Conservation (phyloP, 257 asterid species). For the Rehmannia glutinosa region DNA sequence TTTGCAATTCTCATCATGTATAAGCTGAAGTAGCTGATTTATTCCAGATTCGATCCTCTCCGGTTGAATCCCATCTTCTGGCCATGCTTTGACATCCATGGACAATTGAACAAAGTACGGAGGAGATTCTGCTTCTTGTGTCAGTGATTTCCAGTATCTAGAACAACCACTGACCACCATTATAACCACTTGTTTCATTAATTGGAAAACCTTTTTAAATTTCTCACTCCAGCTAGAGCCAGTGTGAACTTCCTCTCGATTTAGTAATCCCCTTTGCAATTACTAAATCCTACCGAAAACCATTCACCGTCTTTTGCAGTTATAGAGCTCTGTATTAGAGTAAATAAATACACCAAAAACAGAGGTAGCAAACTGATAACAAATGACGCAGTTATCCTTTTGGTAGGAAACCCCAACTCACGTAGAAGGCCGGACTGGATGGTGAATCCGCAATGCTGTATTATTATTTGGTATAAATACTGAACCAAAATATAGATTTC, state of each 20-base stretch:
- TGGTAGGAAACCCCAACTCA: conserved; percentile 80
- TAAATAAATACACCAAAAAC: conserved; percentile 82
- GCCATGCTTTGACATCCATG: conserved; percentile 86
- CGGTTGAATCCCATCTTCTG: conserved; percentile 98
- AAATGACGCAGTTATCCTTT: conserved; percentile 73
- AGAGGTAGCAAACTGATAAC: conserved; percentile 85
- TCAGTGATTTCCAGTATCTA: conserved; percentile 95
- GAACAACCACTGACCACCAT: conserved; percentile 51
- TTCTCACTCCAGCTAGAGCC: conserved; percentile 62
- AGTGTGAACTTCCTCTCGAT: conserved; percentile 28
- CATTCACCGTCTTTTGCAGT: conserved; percentile 98
- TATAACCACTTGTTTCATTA: conserved; percentile 34
- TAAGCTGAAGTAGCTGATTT: conserved; percentile 65
- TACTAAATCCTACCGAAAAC: conserved; percentile 65
- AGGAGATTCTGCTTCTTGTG: conserved; percentile 98
- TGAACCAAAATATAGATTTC: conserved; percentile 79
- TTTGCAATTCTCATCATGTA: conserved; percentile 73
- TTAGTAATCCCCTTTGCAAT: conserved; percentile 41
- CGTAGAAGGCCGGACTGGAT: conserved; percentile 63
- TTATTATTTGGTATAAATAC: conserved; percentile 84
- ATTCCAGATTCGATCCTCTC: conserved; percentile 96
- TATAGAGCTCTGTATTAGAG: conserved; percentile 93
- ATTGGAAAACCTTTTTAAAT: conserved; percentile 40
- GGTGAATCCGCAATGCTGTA: conserved; percentile 93
- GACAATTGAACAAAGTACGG: conserved; percentile 97